Evolutionary conservation across 2,329 filamentous ascomycete species (phyloP), one percentile per base, ranked within the genome.

Genomic region (Sporothrix luriei): DNA sequence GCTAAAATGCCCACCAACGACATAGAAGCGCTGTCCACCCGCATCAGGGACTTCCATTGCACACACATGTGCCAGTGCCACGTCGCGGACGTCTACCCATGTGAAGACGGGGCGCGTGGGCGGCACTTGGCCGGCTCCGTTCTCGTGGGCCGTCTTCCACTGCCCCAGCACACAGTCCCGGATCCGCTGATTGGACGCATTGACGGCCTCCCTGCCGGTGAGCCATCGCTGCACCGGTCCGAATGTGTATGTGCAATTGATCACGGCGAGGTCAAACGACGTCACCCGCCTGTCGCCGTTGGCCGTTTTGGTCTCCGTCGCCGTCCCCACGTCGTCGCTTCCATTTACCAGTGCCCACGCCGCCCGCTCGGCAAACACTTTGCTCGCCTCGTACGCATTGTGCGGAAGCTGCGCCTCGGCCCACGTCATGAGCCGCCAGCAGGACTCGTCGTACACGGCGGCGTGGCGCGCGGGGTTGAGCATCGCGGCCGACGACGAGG

Each of bases 151-250:
- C 82, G 43, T 82, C 81, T 3, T 85, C 79, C 81, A 84, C 71
- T 86, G 84, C 0, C 90, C 91, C 7, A 82, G 84, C n/a, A 90
- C 83, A 66, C 91, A 79, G 71, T 89, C 84, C 10, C 86, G 81
- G 68, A 92, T 84, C 24, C 88, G 85, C 73, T 88, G 84, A 77
- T 93, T 93, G 16, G 89, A 91, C 1, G 90, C 91, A 79, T 93
- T 94, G 72, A 93, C 80, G 1, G 80, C 80, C n/a, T 87, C 84
- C 0, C 91, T 81, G 26, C 81, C 84, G 71, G 88, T 84, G 2
- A 93, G 82, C 73, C 88, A 87, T 73, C 90, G 84, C 65, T 88
- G 84, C 9, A 90, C 79, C 0, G 89, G 88, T 0, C 89, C 89
- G 52, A 90, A 84, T 0, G 88, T 87, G 69, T 87, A 81, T 0